phyloP scores from a whole-genome alignment of 2,329 filamentous ascomycete species.

The Colletotrichum sp. region DNA sequence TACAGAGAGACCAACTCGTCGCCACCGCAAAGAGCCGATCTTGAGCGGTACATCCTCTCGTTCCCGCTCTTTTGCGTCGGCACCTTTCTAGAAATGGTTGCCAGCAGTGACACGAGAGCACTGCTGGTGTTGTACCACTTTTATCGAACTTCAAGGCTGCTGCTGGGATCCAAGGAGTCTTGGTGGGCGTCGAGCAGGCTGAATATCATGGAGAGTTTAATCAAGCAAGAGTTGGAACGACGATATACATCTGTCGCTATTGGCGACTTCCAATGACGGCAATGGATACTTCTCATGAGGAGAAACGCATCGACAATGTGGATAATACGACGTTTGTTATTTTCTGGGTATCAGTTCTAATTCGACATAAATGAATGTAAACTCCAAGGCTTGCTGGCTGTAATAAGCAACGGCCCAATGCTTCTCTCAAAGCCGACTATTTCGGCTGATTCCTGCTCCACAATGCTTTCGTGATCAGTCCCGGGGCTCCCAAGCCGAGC shows the following conservation, averaged over 20 bases:
- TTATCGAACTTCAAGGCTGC: slow-evolving; percentile 25
- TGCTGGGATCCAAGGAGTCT: slow-evolving; percentile 21
- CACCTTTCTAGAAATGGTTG: slow-evolving; percentile 26
- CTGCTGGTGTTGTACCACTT: slow-evolving; percentile 31
- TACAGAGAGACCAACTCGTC: background rate
- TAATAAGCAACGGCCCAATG: background rate
- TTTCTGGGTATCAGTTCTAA: background rate
- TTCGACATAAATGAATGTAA: background rate
- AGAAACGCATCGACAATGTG: background rate
- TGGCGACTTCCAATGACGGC: background rate
- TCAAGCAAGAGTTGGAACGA: background rate
- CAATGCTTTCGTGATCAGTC: background rate
- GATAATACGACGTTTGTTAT: background rate
- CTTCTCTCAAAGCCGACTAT: background rate
- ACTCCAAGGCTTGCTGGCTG: background rate
- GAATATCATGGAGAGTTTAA: slow-evolving; percentile 21
- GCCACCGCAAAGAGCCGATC: slow-evolving; percentile 10
- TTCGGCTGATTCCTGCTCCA: background rate
- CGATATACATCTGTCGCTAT: background rate
- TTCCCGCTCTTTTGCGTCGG: slow-evolving; percentile 33
- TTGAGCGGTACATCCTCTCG: slow-evolving; percentile 30
- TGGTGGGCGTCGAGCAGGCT: slow-evolving; percentile 31
- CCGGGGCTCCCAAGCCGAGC: slow-evolving; percentile 7
- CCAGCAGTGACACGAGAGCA: slow-evolving; percentile 28
- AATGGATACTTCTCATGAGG: too few species aligned